Evolutionary conservation across 2,329 filamentous ascomycete species (phyloP), one percentile per base, ranked within the genome.

Genomic region (Zymoseptoria pseudotritici): DNA sequence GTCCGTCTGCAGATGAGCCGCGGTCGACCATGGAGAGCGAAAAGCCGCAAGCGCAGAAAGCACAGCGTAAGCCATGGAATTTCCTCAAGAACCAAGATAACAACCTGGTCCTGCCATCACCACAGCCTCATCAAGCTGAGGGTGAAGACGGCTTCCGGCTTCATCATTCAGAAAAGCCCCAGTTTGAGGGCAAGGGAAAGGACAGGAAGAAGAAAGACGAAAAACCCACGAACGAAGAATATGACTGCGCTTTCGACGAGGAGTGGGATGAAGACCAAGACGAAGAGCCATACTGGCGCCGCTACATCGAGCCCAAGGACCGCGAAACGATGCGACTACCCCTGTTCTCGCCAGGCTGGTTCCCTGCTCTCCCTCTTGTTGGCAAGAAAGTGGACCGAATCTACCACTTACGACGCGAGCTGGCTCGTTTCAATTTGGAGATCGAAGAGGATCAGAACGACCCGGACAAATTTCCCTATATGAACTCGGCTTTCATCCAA

Each of bases 401-500:
- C 65, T 91, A 95, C 70, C 89, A 92, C 79, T 95, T 91, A 67
- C 89, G 94, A 2, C 85, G 86, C 64, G 88, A 97, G 73, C 75
- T 99, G 26, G 92, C 94, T 19, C 85, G 90, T 13, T 79, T 97
- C 19, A 99, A 97, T 66, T 71, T 92, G 56, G 92, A 97, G 72
- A 97, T 99, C 57, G 92, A 97, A 67, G 79, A 87, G 52, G 94
- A 97, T 66, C 94, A 99, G 72, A 82, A 87, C 57, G 82, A 94
- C 54, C 88, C 89, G 0, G 92, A 97, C 66, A 85, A 87, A 4
- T 97, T 91, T 63, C 92, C 93, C 0, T 77, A 92, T 53, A 95
- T 97, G 91, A 96, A 90, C 69, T 96, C 93, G 0, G 94, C 94
- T 0, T 99, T 99, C 68, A 91, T 99, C 62, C 94, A 99, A 72